Percentiles rank a stretch among this genome's conserved stretches.
phyloP scores from a whole-genome alignment of 768 basidiomycete species.

The Pleurotus pulmonarius region DNA sequence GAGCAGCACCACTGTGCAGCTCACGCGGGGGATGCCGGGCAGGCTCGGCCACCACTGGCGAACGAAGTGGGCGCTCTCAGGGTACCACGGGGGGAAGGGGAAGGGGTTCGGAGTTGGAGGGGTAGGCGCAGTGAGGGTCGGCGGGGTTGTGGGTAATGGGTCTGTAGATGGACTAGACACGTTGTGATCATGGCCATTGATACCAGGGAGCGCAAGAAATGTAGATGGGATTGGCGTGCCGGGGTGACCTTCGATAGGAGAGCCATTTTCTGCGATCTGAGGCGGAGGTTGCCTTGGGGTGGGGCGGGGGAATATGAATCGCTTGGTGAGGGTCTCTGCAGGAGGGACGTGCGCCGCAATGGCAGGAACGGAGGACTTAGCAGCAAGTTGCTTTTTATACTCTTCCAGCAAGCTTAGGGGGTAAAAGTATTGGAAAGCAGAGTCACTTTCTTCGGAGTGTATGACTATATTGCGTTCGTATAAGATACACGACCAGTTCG shows the following conservation, averaged over 20 bases:
- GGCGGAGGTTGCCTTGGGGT: neutral
- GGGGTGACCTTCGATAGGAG: neutral
- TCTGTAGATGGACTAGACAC: neutral
- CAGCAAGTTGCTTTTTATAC: conserved; percentile 24
- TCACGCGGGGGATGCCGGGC: conserved; percentile 57
- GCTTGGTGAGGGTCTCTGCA: conserved; percentile 43
- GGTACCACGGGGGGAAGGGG: conserved; percentile 66
- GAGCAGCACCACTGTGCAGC: conserved; percentile 69
- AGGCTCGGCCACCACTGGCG: conserved; percentile 80
- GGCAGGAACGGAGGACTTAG: conserved; percentile 29
- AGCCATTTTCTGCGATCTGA: neutral
- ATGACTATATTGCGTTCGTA: conserved; percentile 65
- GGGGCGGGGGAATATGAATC: conserved; percentile 45
- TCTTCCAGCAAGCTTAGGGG: conserved; percentile 41
- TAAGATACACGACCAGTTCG: conserved; percentile 77
- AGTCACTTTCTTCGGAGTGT: conserved; percentile 66
- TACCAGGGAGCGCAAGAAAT: neutral
- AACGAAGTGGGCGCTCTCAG: conserved; percentile 73
- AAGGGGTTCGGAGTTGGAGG: conserved; percentile 48
- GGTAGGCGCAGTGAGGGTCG: conserved; percentile 4
- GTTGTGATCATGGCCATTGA: neutral
- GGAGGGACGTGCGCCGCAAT: conserved; percentile 40
- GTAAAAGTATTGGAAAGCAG: conserved; percentile 68
- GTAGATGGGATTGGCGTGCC: neutral
- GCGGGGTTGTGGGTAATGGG: neutral